phyloP scores from a whole-genome alignment of 768 basidiomycete genomes.

The Brasilioporus rufonigricans region DNA sequence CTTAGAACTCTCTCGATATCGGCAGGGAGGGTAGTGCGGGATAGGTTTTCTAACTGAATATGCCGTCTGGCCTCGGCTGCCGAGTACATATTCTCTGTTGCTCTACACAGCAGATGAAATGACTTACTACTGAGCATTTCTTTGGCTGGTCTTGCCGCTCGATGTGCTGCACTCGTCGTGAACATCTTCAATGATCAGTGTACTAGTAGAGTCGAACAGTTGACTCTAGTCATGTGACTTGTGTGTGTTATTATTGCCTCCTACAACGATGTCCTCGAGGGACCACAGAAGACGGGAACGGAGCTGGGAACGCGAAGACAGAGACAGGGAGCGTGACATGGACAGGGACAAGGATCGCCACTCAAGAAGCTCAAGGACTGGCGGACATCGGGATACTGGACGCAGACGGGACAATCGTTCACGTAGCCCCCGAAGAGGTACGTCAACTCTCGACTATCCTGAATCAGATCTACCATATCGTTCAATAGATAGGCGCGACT shows the following conservation, averaged over 20 bases:
- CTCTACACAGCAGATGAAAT: neutral
- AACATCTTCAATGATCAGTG: slow-evolving; percentile 13
- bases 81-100: slow-evolving; percentile 7
- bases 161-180: slow-evolving; percentile 21
- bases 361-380: slow-evolving; percentile 34
- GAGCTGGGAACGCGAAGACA: slow-evolving; percentile 55
- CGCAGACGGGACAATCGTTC: slow-evolving; percentile 42
- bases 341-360: slow-evolving; percentile 40
- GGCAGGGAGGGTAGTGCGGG: slow-evolving; percentile 48
- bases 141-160: slow-evolving; percentile 7
- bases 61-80: slow-evolving; percentile 33
- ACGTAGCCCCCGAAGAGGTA: slow-evolving; percentile 36
- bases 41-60: slow-evolving; percentile 49
- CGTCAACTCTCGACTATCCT: neutral
- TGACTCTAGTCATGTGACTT: slow-evolving; percentile 28
- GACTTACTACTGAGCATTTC: slow-evolving; percentile 16
- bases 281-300: slow-evolving; percentile 58
- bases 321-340: slow-evolving; percentile 24
- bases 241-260: slow-evolving; percentile 22
- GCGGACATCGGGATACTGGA: slow-evolving; percentile 33
- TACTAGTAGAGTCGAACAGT: neutral
- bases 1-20: slow-evolving; percentile 51
- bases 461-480: neutral
- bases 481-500: slow-evolving; percentile 34
- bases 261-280: slow-evolving; percentile 56